Conservation (phyloP, 192 early-diverging fungal species). For the Gamsiella multidivaricata region DNA sequence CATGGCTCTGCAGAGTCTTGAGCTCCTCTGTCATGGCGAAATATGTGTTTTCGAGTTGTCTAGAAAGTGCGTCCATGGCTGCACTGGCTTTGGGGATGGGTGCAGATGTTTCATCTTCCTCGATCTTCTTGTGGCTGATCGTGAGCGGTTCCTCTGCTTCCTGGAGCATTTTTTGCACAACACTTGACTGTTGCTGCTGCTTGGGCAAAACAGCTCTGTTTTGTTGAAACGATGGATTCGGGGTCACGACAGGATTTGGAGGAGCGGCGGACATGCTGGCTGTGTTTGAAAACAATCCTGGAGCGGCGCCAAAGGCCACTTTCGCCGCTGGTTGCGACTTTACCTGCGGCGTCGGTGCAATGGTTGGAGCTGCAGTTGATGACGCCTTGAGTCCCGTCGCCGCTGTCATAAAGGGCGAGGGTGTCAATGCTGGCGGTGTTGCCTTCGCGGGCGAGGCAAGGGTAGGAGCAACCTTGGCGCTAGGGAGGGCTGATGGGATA, state of each 20-base stretch:
- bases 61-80: constrained; percentile 43
- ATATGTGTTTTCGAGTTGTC: constrained; percentile 45
- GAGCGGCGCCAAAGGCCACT: background rate
- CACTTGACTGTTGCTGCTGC: constrained; percentile 1
- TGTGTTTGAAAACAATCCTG: background rate
- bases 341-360: background rate
- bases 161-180: constrained; percentile 35
- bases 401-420: background rate
- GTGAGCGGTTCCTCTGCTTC: constrained; percentile 22
- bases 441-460: background rate
- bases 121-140: constrained; percentile 21
- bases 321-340: background rate
- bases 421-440: constrained; percentile 1
- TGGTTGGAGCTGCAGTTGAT: no score
- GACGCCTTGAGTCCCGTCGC: no score
- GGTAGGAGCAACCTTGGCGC: background rate
- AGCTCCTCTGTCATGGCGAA: constrained; percentile 50
- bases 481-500: background rate
- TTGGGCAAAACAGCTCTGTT: constrained; percentile 5
- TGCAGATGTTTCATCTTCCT: constrained; percentile 11
- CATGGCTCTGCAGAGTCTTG: constrained; percentile 29
- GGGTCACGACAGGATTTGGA: constrained; percentile 12
- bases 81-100: constrained; percentile 33
- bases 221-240: constrained; percentile 17
- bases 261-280: constrained; percentile 12